Conservation (phyloP, 2,329 filamentous ascomycete genomes). For the Ophiostoma perfectum region DNA sequence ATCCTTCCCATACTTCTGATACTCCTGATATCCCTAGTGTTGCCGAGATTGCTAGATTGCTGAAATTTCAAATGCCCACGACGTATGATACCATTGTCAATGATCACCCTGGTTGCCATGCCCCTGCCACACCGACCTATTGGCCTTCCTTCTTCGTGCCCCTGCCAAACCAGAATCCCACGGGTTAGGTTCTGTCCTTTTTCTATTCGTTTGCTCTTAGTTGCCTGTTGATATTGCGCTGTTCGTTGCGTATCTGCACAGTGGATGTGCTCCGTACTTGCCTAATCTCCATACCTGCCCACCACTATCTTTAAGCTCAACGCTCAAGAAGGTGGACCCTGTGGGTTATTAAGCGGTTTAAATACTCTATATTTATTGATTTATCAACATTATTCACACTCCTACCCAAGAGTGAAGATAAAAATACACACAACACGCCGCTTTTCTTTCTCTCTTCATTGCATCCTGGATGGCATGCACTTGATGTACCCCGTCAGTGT, state of each 20-base stretch:
- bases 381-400: background rate
- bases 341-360: background rate
- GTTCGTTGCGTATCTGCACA: background rate
- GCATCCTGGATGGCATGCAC: too few species aligned
- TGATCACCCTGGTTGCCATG: background rate
- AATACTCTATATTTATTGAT: background rate
- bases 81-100: background rate
- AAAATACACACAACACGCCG: too few species aligned
- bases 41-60: too few species aligned
- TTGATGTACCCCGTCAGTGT: too few species aligned
- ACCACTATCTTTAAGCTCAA: slow-evolving; percentile 1
- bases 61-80: background rate
- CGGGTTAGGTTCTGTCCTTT: background rate
- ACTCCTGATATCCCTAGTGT: too few species aligned
- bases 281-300: background rate
- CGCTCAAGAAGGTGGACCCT: background rate
- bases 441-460: background rate
- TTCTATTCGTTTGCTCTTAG: background rate
- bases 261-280: background rate
- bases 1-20: too few species aligned
- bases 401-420: too few species aligned
- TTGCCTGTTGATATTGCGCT: background rate
- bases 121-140: background rate
- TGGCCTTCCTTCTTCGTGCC: slow-evolving; percentile 2
- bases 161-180: slow-evolving; percentile 3